Base-by-base conservation (phyloP, 2,329 filamentous ascomycete species). In the Ophiosphaerella narmari region DNA sequence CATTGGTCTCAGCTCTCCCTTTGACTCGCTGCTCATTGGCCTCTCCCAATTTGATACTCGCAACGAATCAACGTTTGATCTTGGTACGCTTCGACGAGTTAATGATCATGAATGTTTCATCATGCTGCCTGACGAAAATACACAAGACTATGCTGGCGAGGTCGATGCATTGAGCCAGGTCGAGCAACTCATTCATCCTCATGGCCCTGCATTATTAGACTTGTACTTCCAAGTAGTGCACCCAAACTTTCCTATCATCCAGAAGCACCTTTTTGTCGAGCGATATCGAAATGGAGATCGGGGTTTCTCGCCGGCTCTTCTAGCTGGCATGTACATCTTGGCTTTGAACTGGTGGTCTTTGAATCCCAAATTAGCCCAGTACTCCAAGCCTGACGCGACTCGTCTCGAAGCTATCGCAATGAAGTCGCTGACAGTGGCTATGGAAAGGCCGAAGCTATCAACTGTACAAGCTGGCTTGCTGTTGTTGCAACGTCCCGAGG, bases 271-370 rank as follows among this genome's bases (percentile, higher is more conserved):
- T 48, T 93, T 93, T 60, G 78, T 89, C 55, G 88, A 92, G 70
- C 88, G 89, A 66, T 90, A 92, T 75, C 84, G 86, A 41, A 82
- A 85, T 60, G 86, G 86, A 36, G 84, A 89, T 62, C 82, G 83
- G 46, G 86, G 89, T 59, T 89, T 93, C 65, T 87, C 89, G 12
- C 89, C 90, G 1, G 84, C 88, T 9, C 77, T 94, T 23, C 79
- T 95, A 13, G 89, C 89, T 29, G 89, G 89, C 45, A 86, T 95
- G 62, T 94, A 96, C 65, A 85, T 96, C 21, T 78, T 96, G 21
- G 90, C 91, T 7, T 82, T 95, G 65, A 91, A 93, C 71, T 96
- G 91, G 86, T 94, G 91, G 86, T 85, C 90, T 43, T 82, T 89
- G 54, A 87, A 86, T 55, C 82, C 86, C 14, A 83, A 85, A 18